These are phyloP conservation scores for Yamadazyma pseudoaaseri DNA, from an alignment of 1,139 yeast species.

Conservation along the genomic window DNA sequence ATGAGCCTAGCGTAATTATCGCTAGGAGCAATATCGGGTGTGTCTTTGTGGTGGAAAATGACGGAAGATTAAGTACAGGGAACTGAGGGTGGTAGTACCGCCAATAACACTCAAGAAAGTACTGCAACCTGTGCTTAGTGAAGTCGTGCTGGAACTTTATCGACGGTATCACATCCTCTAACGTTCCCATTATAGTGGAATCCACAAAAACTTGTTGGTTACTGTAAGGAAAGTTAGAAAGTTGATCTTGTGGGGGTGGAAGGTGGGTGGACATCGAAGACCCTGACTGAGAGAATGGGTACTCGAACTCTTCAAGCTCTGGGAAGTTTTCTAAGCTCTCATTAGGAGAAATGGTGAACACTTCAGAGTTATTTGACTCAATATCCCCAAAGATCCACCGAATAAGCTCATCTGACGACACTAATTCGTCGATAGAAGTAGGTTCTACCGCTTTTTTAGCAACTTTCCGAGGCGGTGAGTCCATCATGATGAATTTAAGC, in stretches of 20 bases:
- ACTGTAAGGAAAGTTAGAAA: conserved; percentile 13
- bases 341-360: conserved; percentile 11
- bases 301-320: conserved; percentile 13
- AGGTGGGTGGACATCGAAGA: not conserved
- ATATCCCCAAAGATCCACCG: conserved; percentile 17
- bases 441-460: not conserved
- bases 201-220: conserved; percentile 11
- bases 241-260: not conserved
- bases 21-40: conserved; percentile 55
- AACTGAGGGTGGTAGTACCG: conserved; percentile 58
- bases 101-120: conserved; percentile 49
- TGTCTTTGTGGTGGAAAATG: conserved; percentile 53
- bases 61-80: conserved; percentile 61
- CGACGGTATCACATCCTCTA: conserved; percentile 12
- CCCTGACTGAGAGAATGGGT: conserved; percentile 7
- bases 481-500: conserved; percentile 1
- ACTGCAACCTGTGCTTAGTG: conserved; percentile 21
- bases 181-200: conserved; percentile 7
- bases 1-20: conserved; percentile 58
- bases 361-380: conserved; percentile 9
- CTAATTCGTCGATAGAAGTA: conserved; percentile 12
- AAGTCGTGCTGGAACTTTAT: conserved; percentile 18
- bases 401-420: conserved; percentile 15
- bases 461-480: not conserved
- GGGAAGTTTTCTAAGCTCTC: conserved; percentile 13